Percentiles rank a stretch among this genome's conserved stretches.
These are phyloP conservation scores for Ustilago xerochloae DNA, from an alignment of 1,284 basidiomycete species.

Conservation along the genomic window DNA sequence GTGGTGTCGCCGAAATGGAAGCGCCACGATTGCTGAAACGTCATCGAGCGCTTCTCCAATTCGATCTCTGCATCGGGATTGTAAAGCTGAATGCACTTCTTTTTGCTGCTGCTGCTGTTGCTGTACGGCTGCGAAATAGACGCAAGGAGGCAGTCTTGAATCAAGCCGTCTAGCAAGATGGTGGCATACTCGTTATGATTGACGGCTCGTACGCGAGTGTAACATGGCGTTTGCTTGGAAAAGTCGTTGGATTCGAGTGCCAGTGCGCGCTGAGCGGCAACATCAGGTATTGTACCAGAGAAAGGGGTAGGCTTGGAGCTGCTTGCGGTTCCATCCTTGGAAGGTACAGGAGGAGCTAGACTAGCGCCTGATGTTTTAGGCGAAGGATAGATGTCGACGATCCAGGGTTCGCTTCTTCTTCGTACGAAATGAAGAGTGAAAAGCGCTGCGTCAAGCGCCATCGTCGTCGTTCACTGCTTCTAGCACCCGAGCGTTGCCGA, in stretches of 20 bases:
- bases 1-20: slow-evolving; percentile 77
- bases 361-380: not conserved
- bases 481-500: not conserved
- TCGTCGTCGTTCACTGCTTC: not conserved
- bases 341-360: slow-evolving; percentile 23
- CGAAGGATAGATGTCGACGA: slow-evolving; percentile 43
- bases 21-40: slow-evolving; percentile 78
- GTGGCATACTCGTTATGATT: slow-evolving; percentile 40
- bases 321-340: slow-evolving; percentile 13
- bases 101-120: slow-evolving; percentile 73
- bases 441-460: slow-evolving; percentile 49
- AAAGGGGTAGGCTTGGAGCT: slow-evolving; percentile 23
- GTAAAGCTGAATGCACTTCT: slow-evolving; percentile 78
- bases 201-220: slow-evolving; percentile 47
- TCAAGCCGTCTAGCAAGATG: slow-evolving; percentile 46
- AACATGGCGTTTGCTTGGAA: slow-evolving; percentile 33
- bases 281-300: slow-evolving; percentile 38
- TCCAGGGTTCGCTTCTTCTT: slow-evolving; percentile 35
- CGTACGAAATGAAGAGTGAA: slow-evolving; percentile 53
- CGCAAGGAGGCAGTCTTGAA: slow-evolving; percentile 35
- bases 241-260: slow-evolving; percentile 35
- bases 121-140: slow-evolving; percentile 34
- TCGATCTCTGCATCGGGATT: slow-evolving; percentile 79
- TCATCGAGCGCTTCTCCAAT: slow-evolving; percentile 77
- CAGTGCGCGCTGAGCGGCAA: slow-evolving; percentile 22